phyloP scores from a whole-genome alignment of 495 filamentous ascomycete species.

The Aspergillus panamensis region DNA sequence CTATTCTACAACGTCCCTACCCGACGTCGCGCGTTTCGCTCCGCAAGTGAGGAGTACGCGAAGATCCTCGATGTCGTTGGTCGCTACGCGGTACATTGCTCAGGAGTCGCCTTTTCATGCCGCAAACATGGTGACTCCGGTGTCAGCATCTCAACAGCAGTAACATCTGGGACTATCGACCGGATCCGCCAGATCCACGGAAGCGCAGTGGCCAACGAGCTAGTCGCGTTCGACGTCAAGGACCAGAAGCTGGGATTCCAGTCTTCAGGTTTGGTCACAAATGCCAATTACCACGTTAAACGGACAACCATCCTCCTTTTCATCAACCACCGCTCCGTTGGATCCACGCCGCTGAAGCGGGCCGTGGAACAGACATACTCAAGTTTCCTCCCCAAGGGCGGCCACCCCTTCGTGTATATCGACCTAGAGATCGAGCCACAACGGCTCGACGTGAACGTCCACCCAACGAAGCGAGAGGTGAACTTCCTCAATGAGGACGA shows the following conservation, averaged over 20 bases:
- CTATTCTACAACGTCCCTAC: conserved; percentile 96
- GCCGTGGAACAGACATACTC: conserved; percentile 90
- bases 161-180: conserved; percentile 67
- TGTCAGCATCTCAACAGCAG: conserved; percentile 72
- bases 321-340: conserved; percentile 97
- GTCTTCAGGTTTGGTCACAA: conserved; percentile 77
- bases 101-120: conserved; percentile 86
- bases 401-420: conserved; percentile 92
- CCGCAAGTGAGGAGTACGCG: conserved; percentile 90
- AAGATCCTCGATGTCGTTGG: conserved; percentile 97
- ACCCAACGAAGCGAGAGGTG: conserved; percentile 96
- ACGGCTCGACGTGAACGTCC: conserved; percentile 94
- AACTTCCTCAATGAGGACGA: conserved; percentile 99
- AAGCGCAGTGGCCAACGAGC: conserved; percentile 79
- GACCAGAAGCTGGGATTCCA: conserved; percentile 81
- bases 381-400: conserved; percentile 86
- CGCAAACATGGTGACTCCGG: conserved; percentile 92
- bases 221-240: conserved; percentile 70
- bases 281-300: conserved; percentile 95
- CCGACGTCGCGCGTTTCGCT: conserved; percentile 84
- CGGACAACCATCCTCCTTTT: conserved; percentile 86
- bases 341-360: conserved; percentile 84
- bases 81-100: conserved; percentile 92
- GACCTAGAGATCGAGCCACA: conserved; percentile 91
- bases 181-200: conserved; percentile 90